Percentiles rank a stretch among this genome's conserved stretches.
Conservation (phyloP, 2,329 filamentous ascomycete genomes). For the Colletotrichum cuscutae region DNA sequence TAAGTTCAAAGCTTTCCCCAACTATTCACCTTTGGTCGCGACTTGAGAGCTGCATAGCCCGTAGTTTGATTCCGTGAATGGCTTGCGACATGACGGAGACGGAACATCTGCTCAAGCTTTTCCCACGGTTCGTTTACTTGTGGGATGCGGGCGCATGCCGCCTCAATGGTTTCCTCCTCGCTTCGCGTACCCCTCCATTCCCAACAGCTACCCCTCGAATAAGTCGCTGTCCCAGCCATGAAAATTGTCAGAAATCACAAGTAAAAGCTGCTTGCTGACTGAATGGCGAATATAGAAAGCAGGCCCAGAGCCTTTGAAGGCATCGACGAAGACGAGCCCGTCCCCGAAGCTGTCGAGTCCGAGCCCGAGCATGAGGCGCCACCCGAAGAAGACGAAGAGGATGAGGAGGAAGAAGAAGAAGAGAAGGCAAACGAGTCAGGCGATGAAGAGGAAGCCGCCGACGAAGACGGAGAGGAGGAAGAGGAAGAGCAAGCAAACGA, state of each 20-base stretch:
- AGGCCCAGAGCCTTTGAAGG: constrained; percentile 52
- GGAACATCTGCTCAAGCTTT: neutral
- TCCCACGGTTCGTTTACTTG: constrained; percentile 13
- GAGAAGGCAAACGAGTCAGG: constrained; percentile 49
- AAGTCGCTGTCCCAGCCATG: neutral
- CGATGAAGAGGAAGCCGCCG: constrained; percentile 59
- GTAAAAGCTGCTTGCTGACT: neutral
- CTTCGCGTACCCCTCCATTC: constrained; percentile 8
- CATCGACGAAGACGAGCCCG: constrained; percentile 52
- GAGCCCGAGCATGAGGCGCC: constrained; percentile 39
- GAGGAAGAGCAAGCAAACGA: constrained; percentile 62
- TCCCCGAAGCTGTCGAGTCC: constrained; percentile 45
- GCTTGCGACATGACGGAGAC: constrained; percentile 39
- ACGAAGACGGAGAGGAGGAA: constrained; percentile 59
- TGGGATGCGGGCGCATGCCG: neutral
- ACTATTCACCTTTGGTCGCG: neutral
- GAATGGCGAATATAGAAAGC: constrained; percentile 46
- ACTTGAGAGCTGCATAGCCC: neutral
- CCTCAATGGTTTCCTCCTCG: neutral
- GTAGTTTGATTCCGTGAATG: neutral
- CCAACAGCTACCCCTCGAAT: neutral
- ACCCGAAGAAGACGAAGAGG: constrained; percentile 46
- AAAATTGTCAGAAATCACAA: too few species aligned
- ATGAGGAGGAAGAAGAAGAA: constrained; percentile 59
- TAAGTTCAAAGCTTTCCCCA: constrained; percentile 44